Evolutionary conservation across 768 basidiomycete species (phyloP).

Genomic region (Leccinum disarticulatum): DNA sequence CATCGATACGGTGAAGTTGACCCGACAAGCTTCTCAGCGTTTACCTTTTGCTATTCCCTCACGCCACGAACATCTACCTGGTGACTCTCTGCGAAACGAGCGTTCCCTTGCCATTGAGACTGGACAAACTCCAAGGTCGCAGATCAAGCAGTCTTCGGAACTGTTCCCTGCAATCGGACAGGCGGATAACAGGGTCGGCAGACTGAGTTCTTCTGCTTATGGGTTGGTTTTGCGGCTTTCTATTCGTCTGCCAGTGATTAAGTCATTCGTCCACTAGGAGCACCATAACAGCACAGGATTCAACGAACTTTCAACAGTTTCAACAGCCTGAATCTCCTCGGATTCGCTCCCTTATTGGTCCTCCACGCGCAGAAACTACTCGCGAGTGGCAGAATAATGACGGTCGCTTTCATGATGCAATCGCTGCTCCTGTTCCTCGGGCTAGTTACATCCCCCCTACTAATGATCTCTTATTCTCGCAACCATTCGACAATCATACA

Average conservation of each 20-base stretch:
- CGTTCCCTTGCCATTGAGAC: neutral
- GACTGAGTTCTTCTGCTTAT: neutral
- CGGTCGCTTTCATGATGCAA: neutral
- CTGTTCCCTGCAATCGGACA: neutral
- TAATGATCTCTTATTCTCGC: constrained; percentile 10
- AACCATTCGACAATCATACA: constrained; percentile 6
- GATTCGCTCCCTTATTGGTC: neutral
- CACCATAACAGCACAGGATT: neutral
- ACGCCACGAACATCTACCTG: neutral
- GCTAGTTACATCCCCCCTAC: constrained; percentile 19
- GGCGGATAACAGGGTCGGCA: constrained; percentile 1
- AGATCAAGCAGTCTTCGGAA: neutral
- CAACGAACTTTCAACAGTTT: neutral
- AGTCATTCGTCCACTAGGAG: constrained; percentile 3
- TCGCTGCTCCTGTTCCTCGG: constrained; percentile 1
- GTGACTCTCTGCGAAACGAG: neutral
- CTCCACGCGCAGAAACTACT: constrained; percentile 3
- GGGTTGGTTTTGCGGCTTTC: constrained; percentile 8
- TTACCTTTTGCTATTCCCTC: neutral
- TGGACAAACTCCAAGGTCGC: neutral
- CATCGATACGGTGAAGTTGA: neutral
- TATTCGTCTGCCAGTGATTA: neutral
- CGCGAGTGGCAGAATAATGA: constrained; percentile 1
- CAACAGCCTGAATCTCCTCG: constrained; percentile 1
- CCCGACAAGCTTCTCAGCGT: neutral